Evolutionary conservation across 2,329 filamentous ascomycete genomes (phyloP).

Genomic region (Nigrospora sphaerica): DNA sequence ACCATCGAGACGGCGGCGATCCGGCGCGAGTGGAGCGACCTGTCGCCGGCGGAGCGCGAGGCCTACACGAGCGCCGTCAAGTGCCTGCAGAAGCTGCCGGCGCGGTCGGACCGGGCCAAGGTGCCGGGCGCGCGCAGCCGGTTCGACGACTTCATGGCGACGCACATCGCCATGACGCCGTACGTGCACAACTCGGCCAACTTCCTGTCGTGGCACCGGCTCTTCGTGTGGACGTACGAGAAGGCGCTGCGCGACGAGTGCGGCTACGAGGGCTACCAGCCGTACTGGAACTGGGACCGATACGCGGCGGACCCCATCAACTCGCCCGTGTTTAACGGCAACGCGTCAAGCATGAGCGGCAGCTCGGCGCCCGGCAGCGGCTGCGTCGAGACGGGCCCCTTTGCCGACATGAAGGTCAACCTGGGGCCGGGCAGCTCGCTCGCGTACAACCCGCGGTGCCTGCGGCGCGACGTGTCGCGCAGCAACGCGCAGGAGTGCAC

Average conservation of each 20-base stretch:
- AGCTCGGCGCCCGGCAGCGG: constrained; percentile 40
- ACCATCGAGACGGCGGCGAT: constrained; percentile 3
- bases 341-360: constrained; percentile 32
- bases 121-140: constrained; percentile 13
- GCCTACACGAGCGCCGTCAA: constrained; percentile 13
- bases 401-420: constrained; percentile 21
- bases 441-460: constrained; percentile 26
- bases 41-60: constrained; percentile 7
- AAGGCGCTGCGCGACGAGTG: constrained; percentile 14
- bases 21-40: constrained; percentile 7
- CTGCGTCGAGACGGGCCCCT: constrained; percentile 36
- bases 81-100: constrained; percentile 12
- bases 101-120: constrained; percentile 6
- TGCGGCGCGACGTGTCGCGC: constrained; percentile 19
- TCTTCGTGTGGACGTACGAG: constrained; percentile 13
- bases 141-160: constrained; percentile 20
- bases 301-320: constrained; percentile 28
- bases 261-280: constrained; percentile 12
- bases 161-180: constrained; percentile 13
- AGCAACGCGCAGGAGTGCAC: constrained; percentile 16
- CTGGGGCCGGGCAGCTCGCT: constrained; percentile 17
- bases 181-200: constrained; percentile 14
- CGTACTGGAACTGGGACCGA: constrained; percentile 37
- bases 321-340: constrained; percentile 41
- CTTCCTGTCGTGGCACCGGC: constrained; percentile 16